A percentile compares a stretch with the other conserved stretches of the same genome.
These are phyloP conservation scores for Phaffia rhodozyma DNA, from an alignment of 1,284 basidiomycete species.

Conservation along the genomic window DNA sequence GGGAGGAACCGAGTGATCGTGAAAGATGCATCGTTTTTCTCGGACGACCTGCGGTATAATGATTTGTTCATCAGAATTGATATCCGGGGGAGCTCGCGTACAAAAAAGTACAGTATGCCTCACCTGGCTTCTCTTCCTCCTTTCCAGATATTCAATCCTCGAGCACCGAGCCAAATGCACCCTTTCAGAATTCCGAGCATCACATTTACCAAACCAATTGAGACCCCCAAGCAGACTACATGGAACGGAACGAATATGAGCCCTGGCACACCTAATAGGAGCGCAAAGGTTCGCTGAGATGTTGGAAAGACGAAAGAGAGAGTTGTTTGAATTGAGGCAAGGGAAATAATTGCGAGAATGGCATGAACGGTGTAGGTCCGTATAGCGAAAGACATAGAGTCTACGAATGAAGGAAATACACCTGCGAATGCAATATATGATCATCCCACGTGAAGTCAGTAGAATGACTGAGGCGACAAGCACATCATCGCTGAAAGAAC, in stretches of 20 bases:
- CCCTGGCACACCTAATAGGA: slow-evolving; percentile 15
- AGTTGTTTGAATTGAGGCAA: not conserved
- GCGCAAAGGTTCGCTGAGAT: not conserved
- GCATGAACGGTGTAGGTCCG: not conserved
- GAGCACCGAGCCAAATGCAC: not conserved
- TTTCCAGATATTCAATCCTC: not conserved
- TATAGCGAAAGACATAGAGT: not conserved
- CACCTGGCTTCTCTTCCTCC: too few species aligned
- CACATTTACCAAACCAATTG: slow-evolving; percentile 15
- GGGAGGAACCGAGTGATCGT: slow-evolving; percentile 40
- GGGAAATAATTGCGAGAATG: not conserved
- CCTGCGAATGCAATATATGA: slow-evolving; percentile 1
- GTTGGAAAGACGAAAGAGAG: not conserved
- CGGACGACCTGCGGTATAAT: too few species aligned
- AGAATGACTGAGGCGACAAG: too few species aligned
- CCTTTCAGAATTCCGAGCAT: not conserved
- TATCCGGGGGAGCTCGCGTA: too few species aligned
- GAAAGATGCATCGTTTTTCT: not conserved
- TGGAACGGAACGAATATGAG: slow-evolving; percentile 16
- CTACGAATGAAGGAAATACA: slow-evolving; percentile 6
- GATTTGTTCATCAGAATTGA: too few species aligned
- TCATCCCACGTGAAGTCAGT: too few species aligned
- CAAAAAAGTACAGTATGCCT: too few species aligned
- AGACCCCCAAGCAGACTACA: slow-evolving; percentile 13
- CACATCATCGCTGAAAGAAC: not conserved